Percentiles rank a stretch among this genome's conserved stretches.
Evolutionary conservation across 306 rosid species (phyloP).

Genomic region (Lupinus albus): DNA sequence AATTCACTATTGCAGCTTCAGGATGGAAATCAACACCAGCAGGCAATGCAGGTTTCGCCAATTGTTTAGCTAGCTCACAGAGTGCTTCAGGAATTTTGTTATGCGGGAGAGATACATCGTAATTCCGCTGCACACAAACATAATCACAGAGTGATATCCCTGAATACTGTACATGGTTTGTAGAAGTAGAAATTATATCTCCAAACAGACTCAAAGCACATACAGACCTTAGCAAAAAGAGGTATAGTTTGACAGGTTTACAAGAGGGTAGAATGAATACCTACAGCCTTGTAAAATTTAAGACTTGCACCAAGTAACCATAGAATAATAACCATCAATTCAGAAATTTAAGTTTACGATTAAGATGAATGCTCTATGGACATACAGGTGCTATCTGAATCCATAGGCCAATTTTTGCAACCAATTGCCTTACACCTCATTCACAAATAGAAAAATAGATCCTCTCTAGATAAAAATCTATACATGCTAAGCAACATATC

Average conservation of each 20-base stretch:
- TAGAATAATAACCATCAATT: slow-evolving; percentile 15
- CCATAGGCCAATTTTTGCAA: slow-evolving; percentile 1
- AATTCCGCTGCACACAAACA: slow-evolving; percentile 66
- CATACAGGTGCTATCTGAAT: not conserved
- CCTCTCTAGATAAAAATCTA: slow-evolving; percentile 18
- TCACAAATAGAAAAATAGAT: slow-evolving; percentile 22
- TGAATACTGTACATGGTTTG: not conserved
- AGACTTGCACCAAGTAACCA: not conserved
- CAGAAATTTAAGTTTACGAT: not conserved
- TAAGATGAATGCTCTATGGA: not conserved
- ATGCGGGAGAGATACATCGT: slow-evolving; percentile 73
- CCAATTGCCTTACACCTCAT: slow-evolving; percentile 20
- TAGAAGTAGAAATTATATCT: slow-evolving; percentile 17
- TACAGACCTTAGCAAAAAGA: not conserved
- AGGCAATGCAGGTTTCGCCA: slow-evolving; percentile 89
- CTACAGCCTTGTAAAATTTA: not conserved
- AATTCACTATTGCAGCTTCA: slow-evolving; percentile 94
- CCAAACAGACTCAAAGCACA: slow-evolving; percentile 19
- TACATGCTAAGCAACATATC: not conserved
- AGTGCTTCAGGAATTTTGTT: slow-evolving; percentile 78
- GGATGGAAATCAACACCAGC: slow-evolving; percentile 77
- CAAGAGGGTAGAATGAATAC: slow-evolving; percentile 3
- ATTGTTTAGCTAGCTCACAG: slow-evolving; percentile 67
- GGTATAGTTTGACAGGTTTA: slow-evolving; percentile 8
- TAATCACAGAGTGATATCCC: slow-evolving; percentile 21